Base-by-base conservation (phyloP, 768 basidiomycete genomes). In the Collybia nuda region DNA sequence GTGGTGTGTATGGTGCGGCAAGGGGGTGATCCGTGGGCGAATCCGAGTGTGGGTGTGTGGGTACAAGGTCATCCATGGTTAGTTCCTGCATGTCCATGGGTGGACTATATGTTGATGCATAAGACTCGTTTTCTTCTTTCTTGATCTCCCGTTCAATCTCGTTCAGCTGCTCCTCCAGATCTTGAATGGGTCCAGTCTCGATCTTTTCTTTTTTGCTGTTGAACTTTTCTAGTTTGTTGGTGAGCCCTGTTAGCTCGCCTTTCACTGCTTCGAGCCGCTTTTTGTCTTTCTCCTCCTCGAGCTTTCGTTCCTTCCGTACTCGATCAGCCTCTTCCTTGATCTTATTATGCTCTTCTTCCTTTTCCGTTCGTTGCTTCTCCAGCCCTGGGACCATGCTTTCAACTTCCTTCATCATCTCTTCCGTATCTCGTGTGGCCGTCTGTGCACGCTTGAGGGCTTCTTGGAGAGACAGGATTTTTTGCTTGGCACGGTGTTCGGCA, bases 401-500 rank as follows among this genome's bases (percentile, higher is more conserved):
- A 5, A 84, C 70, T 47, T 80, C 76, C 37, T 62, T 62, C 40
- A 80, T 74, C 43, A 61, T 65, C 48, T 75, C 71, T 42, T 77
- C 74, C 21, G 72, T 74, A 47, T 78, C 75, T 64, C 57, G 67
- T 57, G 64, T 84, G 65, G 48, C 81, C 57, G 81, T 77, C 55
- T 80, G 82, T 8, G 89, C 84, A 47, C 90, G 84, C 61, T 90
- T 93, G 11, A 88, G 85, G 2, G 92, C 88, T 61, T 96, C 93
- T 63, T 95, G 93, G 35, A 96, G 70, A 1, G 94, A 90, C 9
- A 93, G 77, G 8, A 88, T 82, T 58, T 93, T 95, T 64, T 96
- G 93, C 39, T 84, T 83, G 8, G 86, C 84, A n/a, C 93, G 81
- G 19, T 82, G 75, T 63, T 98, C 95, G 2, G 81, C 78, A 1